phyloP scores from a whole-genome alignment of 805 yeast species.

The Tetrapisispora taiwanensis region DNA sequence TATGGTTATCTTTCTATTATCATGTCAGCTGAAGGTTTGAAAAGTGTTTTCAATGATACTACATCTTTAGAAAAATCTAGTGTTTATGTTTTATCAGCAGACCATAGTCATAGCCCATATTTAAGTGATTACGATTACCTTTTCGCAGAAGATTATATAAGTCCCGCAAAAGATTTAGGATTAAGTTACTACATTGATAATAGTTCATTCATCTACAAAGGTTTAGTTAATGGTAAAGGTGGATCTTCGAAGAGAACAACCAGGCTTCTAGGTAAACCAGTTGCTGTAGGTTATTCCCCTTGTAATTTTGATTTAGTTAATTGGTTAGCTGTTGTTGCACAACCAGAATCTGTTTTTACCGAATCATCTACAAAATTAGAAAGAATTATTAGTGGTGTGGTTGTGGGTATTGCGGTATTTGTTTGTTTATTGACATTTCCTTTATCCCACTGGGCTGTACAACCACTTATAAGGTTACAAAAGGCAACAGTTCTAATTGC shows the following conservation, averaged over 20 bases:
- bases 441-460: conserved; percentile 71
- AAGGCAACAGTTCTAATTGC: conserved; percentile 62
- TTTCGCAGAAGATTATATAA: conserved; percentile 30
- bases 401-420: conserved; percentile 65
- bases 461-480: conserved; percentile 71
- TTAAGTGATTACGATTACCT: conserved; percentile 33
- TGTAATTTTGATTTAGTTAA: conserved; percentile 34
- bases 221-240: conserved; percentile 28
- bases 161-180: conserved; percentile 7
- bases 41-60: conserved; percentile 32
- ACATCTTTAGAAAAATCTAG: conserved; percentile 32
- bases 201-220: conserved; percentile 28
- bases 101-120: conserved; percentile 13
- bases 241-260: conserved; percentile 36
- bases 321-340: conserved; percentile 75
- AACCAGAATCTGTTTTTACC: conserved; percentile 45
- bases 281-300: conserved; percentile 50
- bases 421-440: conserved; percentile 74
- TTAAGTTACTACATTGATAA: conserved; percentile 20
- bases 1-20: conserved; percentile 64
- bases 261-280: conserved; percentile 29
- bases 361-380: conserved; percentile 53
- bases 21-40: conserved; percentile 37
- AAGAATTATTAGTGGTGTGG: conserved; percentile 66
- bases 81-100: conserved; percentile 26